These are phyloP conservation scores for Solanum sejunctum DNA, from an alignment of 257 asterid genomes.

Conservation along the genomic window DNA sequence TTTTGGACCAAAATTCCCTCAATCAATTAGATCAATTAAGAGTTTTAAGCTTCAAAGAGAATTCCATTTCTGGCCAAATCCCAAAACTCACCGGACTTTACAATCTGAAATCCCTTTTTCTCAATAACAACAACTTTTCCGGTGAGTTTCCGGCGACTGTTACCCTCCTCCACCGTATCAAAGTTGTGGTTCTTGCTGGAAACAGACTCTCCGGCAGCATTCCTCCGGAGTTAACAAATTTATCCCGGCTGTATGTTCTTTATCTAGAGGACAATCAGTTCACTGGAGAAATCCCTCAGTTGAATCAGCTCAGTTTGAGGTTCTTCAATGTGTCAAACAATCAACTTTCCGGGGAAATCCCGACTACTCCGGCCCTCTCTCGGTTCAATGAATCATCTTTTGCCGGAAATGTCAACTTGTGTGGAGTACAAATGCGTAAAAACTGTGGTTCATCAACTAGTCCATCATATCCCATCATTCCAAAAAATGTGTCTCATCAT, in stretches of 20 bases:
- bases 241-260: constrained; percentile 46
- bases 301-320: constrained; percentile 49
- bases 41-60: constrained; percentile 70
- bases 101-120: constrained; percentile 69
- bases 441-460: constrained; percentile 43
- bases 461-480: constrained; percentile 33
- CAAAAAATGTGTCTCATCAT: not conserved
- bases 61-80: constrained; percentile 59
- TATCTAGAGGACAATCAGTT: constrained; percentile 61
- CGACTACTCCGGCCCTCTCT: constrained; percentile 27
- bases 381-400: constrained; percentile 55
- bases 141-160: constrained; percentile 52
- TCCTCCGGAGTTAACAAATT: constrained; percentile 28
- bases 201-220: constrained; percentile 51
- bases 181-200: constrained; percentile 47
- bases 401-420: constrained; percentile 34
- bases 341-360: constrained; percentile 54
- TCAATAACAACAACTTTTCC: constrained; percentile 48
- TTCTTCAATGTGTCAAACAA: constrained; percentile 77
- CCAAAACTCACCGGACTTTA: constrained; percentile 50
- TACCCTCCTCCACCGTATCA: constrained; percentile 50
- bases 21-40: constrained; percentile 73
- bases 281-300: constrained; percentile 53
- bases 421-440: constrained; percentile 32
- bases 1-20: constrained; percentile 41